Percentiles rank a stretch among this genome's conserved stretches.
Conservation (phyloP, 1,284 basidiomycete species). For the Hypsizygus ulmarius region DNA sequence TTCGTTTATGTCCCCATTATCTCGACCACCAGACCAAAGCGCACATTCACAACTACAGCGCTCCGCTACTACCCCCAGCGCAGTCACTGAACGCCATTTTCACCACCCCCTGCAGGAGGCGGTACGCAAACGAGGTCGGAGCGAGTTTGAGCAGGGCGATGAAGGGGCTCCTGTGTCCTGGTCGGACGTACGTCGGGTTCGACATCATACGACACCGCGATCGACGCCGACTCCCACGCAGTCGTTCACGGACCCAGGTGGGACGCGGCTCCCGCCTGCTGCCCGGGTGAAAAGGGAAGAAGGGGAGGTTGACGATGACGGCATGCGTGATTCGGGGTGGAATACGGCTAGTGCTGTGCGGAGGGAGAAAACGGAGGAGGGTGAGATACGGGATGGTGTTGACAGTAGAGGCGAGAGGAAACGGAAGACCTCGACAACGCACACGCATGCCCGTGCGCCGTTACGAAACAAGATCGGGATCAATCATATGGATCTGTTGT, state of each 20-base stretch:
- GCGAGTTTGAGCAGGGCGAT: conserved; percentile 14
- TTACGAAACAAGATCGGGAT: conserved; percentile 27
- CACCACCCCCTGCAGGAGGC: no score
- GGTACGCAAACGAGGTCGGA: conserved; percentile 14
- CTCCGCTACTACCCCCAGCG: no score
- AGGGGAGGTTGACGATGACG: not conserved
- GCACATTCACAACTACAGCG: no score
- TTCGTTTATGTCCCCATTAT: no score
- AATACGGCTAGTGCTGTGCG: not conserved
- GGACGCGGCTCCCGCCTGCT: not conserved
- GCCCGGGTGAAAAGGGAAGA: conserved; percentile 5
- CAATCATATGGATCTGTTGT: conserved; percentile 33
- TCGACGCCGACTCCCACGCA: not conserved
- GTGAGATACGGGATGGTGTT: not conserved
- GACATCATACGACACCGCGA: no score
- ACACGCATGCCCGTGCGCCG: not conserved
- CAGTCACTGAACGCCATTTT: no score
- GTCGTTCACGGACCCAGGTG: not conserved
- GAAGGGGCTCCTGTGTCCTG: not conserved
- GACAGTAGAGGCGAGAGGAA: not conserved
- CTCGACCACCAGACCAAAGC: no score
- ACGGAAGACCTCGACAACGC: not conserved
- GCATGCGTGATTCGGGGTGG: no score
- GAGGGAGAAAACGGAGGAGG: not conserved
- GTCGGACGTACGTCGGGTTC: no score